Evolutionary conservation across 2,329 filamentous ascomycete species (phyloP).

Genomic region (Lachnellula occidentalis): DNA sequence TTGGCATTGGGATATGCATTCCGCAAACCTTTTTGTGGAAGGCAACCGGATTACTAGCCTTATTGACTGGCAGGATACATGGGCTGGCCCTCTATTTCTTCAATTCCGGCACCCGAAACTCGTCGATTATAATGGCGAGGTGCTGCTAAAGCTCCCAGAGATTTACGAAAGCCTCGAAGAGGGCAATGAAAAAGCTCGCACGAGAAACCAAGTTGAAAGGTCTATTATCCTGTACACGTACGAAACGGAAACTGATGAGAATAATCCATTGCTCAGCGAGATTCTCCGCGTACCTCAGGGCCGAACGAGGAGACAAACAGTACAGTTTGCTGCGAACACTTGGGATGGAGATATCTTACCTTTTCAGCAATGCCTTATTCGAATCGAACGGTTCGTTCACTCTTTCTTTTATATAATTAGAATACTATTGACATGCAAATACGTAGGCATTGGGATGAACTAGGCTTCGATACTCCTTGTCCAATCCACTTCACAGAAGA

Average conservation of each 20-base stretch:
- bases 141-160: constrained; percentile 27
- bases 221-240: constrained; percentile 27
- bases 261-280: constrained; percentile 23
- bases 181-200: constrained; percentile 20
- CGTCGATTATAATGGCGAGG: constrained; percentile 28
- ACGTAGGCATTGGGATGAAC: constrained; percentile 28
- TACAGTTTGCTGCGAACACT: constrained; percentile 28
- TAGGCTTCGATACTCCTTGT: constrained; percentile 25
- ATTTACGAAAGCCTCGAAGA: constrained; percentile 23
- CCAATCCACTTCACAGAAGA: constrained; percentile 24
- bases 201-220: constrained; percentile 21
- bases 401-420: constrained; percentile 6
- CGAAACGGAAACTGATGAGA: constrained; percentile 27
- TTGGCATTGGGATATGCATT: constrained; percentile 37
- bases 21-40: constrained; percentile 36
- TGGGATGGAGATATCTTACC: constrained; percentile 32
- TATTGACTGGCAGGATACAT: constrained; percentile 33
- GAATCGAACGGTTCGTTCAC: constrained; percentile 28
- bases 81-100: constrained; percentile 17
- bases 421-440: constrained; percentile 11
- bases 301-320: constrained; percentile 24
- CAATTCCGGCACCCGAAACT: constrained; percentile 26
- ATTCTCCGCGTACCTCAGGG: constrained; percentile 14
- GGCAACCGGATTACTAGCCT: constrained; percentile 32
- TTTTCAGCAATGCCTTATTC: constrained; percentile 30